phyloP scores from a whole-genome alignment of 225 moss, liverwort and hornwort genomes.

The Bryoerythrophyllum caledonicum region DNA sequence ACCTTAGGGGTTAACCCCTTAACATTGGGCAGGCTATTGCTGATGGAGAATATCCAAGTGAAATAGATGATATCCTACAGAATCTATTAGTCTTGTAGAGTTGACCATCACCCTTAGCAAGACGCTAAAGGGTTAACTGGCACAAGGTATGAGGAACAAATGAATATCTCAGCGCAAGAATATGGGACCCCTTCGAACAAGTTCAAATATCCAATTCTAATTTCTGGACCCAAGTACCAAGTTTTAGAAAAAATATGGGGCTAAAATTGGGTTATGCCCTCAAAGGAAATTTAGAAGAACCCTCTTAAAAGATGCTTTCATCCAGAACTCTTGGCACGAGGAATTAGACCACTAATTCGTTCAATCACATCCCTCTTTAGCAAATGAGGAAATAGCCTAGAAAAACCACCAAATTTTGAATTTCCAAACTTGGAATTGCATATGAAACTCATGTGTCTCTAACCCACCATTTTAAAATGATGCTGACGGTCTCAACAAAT shows the following conservation, averaged over 20 bases:
- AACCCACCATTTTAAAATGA: neutral
- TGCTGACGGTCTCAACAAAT: neutral
- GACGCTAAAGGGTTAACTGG: too few relatives aligned
- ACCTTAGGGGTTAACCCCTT: too few relatives aligned
- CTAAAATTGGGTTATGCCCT: neutral
- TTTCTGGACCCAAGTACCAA: neutral
- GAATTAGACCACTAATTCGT: neutral
- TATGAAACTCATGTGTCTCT: neutral
- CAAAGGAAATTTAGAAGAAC: neutral
- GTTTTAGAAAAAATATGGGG: neutral
- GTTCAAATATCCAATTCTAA: neutral
- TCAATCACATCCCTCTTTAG: constrained; percentile 21
- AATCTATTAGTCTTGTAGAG: too few relatives aligned
- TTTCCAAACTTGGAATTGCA: neutral
- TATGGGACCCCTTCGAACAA: neutral
- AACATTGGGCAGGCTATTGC: too few relatives aligned
- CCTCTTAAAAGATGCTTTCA: constrained; percentile 1
- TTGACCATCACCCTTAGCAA: too few relatives aligned
- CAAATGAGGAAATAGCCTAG: neutral
- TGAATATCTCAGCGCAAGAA: neutral
- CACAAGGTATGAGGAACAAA: neutral
- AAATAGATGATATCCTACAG: too few relatives aligned
- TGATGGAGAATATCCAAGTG: too few relatives aligned
- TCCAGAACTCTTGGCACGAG: constrained; percentile 23
- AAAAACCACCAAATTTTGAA: neutral